These are phyloP conservation scores for Fusarium cyanostomum DNA, from an alignment of 2,329 filamentous ascomycete genomes.

Conservation along the genomic window DNA sequence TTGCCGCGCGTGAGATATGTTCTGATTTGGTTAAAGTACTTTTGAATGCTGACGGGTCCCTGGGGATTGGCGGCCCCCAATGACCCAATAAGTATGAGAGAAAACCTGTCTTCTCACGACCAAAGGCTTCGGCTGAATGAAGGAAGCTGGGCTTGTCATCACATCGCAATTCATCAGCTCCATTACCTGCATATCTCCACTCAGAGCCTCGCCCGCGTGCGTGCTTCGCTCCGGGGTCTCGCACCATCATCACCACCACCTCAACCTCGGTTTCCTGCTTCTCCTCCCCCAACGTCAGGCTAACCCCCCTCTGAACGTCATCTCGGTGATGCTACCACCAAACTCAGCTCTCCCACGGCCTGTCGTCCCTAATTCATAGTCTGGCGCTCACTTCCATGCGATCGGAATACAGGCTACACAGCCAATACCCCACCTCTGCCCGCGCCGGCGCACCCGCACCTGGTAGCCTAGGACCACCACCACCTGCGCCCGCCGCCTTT, in stretches of 20 bases:
- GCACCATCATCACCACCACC: neutral
- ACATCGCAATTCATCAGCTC: neutral
- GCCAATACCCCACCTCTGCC: slow-evolving; percentile 30
- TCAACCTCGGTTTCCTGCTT: slow-evolving; percentile 22
- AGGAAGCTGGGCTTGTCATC: neutral
- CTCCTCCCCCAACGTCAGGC: slow-evolving; percentile 8
- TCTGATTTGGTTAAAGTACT: slow-evolving; percentile 22
- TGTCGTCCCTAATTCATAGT: slow-evolving; percentile 7
- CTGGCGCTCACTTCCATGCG: neutral
- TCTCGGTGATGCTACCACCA: slow-evolving; percentile 23
- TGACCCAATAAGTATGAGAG: neutral
- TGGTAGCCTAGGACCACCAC: slow-evolving; percentile 22
- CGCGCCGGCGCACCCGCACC: too few relatives aligned
- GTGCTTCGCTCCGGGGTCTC: slow-evolving; percentile 2
- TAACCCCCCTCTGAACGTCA: slow-evolving; percentile 10
- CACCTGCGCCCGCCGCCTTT: slow-evolving; percentile 18
- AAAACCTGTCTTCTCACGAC: neutral
- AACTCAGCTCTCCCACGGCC: slow-evolving; percentile 13
- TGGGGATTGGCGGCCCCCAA: slow-evolving; percentile 2
- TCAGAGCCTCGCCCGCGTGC: slow-evolving; percentile 19
- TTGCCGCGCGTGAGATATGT: slow-evolving; percentile 24
- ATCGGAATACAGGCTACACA: neutral
- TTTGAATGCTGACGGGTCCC: slow-evolving; percentile 34
- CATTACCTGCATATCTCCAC: slow-evolving; percentile 38
- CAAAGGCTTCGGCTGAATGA: neutral